phyloP scores from a whole-genome alignment of 106 monocot species.

The Chionographis japonica region DNA sequence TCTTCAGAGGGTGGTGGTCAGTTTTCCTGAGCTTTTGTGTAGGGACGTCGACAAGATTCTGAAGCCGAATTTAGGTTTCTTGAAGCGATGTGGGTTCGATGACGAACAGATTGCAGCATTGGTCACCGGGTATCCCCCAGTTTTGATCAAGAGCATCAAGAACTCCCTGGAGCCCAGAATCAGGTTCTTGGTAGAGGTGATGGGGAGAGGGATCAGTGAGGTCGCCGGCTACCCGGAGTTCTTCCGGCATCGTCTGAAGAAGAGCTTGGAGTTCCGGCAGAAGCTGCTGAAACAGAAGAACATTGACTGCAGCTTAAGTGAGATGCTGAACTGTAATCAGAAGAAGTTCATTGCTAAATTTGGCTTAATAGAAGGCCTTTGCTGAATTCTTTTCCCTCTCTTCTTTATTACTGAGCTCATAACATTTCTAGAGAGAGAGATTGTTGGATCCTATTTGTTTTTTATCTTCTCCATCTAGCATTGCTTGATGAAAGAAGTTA shows the following conservation, averaged over 20 bases:
- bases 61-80: slow-evolving; percentile 58
- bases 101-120: slow-evolving; percentile 40
- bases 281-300: slow-evolving; percentile 51
- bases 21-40: slow-evolving; percentile 69
- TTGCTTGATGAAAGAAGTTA: too few species aligned
- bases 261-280: slow-evolving; percentile 69
- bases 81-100: slow-evolving; percentile 50
- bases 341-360: slow-evolving; percentile 69
- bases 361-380: slow-evolving; percentile 12
- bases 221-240: slow-evolving; percentile 65
- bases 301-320: slow-evolving; percentile 56
- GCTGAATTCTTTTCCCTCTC: slow-evolving; percentile 8
- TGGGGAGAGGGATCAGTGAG: slow-evolving; percentile 72
- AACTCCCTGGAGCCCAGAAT: slow-evolving; percentile 79
- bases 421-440: too few species aligned
- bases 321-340: slow-evolving; percentile 72
- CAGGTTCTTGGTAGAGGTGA: slow-evolving; percentile 67
- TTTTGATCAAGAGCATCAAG: slow-evolving; percentile 82
- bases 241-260: slow-evolving; percentile 82
- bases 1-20: slow-evolving; percentile 48
- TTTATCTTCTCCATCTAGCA: too few species aligned
- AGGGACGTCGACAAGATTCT: slow-evolving; percentile 71
- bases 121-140: slow-evolving; percentile 72
- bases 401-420: background rate
- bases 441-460: too few species aligned